Evolutionary conservation across 2,329 filamentous ascomycete genomes (phyloP), one percentile per base, ranked within the genome.

Genomic region (Fusarium oxysporum): DNA sequence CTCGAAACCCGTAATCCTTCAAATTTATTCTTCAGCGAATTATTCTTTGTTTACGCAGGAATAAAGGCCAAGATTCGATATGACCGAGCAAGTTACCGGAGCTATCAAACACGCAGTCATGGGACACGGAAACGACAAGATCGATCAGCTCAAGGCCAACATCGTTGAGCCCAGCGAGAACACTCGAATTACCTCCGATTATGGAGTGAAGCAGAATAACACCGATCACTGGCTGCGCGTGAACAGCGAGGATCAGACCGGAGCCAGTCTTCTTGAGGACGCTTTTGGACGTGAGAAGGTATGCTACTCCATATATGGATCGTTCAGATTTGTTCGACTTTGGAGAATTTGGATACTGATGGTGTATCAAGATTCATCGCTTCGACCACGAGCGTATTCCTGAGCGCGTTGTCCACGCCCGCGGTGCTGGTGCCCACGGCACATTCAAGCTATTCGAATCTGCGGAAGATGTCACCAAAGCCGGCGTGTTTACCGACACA

Each of bases 181-280:
- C 41, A 85, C 87, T 37, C 86, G 88, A 43, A 89, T 95, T 73
- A 96, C 93, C 0, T 92, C 91, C 54, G 94, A 97, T 77, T 93
- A 88, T 82, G 94, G 94, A 28, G 90, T 92, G 33, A 93, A 92
- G 81, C 88, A 94, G 77, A 83, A 85, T 45, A 92, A 92, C 76
- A 91, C 92, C 2, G 94, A 97, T 77, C 88, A 95, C 79, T 96
- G 93, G 93, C 84, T 97, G 60, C 90, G 88, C 58, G 86, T 92
- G 9, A 87, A 84, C 32, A 90, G 83, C 40, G 86, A 90, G 6
- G 87, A 93, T 51, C 85, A 90, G 62, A 90, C 86, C 4, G 93
- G 93, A 0, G 92, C 93, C 1, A 80, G 82, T 76, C 83, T 95
- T 0, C 80, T 96, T 6, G 93, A 96, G 78, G 93, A 96, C 72